Base-by-base conservation (phyloP, 2,329 filamentous ascomycete genomes). In the Aspergillus alliaceus region DNA sequence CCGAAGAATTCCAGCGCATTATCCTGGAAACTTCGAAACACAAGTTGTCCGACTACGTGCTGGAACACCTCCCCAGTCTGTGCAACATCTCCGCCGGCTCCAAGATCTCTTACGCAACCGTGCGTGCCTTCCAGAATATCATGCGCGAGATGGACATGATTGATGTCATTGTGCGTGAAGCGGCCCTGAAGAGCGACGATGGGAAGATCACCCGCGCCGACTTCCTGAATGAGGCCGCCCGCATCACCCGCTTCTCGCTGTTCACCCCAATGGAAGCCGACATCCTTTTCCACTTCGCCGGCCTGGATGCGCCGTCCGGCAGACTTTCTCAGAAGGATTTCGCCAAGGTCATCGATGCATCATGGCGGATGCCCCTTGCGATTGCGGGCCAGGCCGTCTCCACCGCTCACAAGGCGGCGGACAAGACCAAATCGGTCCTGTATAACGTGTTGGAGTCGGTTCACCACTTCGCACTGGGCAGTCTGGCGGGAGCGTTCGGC, bases 261-360 rank as follows among this genome's bases (percentile, higher is more conserved):
- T 97, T 98, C 77, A 98, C 95, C 0, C 95, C 95, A 12, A 97
- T 98, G 92, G 95, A 99, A 77, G 93, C 93, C 39, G 95, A 99
- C 71, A 96, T 99, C 61, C 85, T 99, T 39, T 99, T 99, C 82
- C 95, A 98, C 79, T 99, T 99, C 75, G 95, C 95, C 59, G 91
- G 93, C 60, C 83, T 98, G 54, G 91, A 97, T 71, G 89, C 95
- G 67, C 90, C 91, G 3, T 93, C 92, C 1, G 95, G 93, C 20
- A 85, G 91, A 50, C 85, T 99, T 1, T 86, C 90, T 31, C 81
- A 96, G 44, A 78, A 79, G 59, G 93, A 98, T 77, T 99, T 99
- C 72, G 87, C 91, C 67, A 96, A 96, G 77, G 95, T 99, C 22
- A 86, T 99, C 49, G 95, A 99, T 72, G 86, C 95, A 0, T 91